Evolutionary conservation across 495 filamentous ascomycete genomes (phyloP), one percentile per base, ranked within the genome.

Genomic region (Lophiotrema nucula): DNA sequence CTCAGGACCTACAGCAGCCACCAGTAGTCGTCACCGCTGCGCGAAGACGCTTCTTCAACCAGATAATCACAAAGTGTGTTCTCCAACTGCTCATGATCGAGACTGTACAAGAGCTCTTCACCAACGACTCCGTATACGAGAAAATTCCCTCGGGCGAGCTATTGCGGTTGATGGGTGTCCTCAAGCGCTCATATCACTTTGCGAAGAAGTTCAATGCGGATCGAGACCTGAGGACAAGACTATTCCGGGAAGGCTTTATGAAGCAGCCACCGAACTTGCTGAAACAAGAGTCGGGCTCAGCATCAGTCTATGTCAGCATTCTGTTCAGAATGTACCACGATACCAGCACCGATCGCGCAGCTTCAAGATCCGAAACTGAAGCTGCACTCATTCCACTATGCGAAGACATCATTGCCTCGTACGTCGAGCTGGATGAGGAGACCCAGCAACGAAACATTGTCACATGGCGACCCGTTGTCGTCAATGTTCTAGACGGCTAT

Each of bases 171-270:
- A 99, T 97, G 95, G 84, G 82, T 5, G 77, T 97, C 4, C 74
- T 99, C 18, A 97, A 97, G 73, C 92, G 93, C 73, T 90, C 86
- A 38, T 97, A 95, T 74, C 83, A 89, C 26, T 99, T 99, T 61
- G 93, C 95, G 12, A 92, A 92, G 70, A 88, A 86, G 57, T 99
- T 99, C 79, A 99, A 99, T 71, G 87, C 87, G 56, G 91, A 99
- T 74, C 95, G 96, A 70, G 95, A 97, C 58, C 77, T 99, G 24
- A 83, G 93, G 18, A 95, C 95, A 84, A 82, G 90, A 33, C 76
- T 99, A 8, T 97, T 92, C 91, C 78, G 89, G 22, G 95, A 99
- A 67, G 93, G 93, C 5, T 99, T 97, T 80, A 99, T 99, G 93
- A 97, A 96, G 74, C 92, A 97, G 69, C 95, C 95, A 27, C 93